Conservation (phyloP, 148 eudicot genomes). For the Talinum fruticosum region DNA sequence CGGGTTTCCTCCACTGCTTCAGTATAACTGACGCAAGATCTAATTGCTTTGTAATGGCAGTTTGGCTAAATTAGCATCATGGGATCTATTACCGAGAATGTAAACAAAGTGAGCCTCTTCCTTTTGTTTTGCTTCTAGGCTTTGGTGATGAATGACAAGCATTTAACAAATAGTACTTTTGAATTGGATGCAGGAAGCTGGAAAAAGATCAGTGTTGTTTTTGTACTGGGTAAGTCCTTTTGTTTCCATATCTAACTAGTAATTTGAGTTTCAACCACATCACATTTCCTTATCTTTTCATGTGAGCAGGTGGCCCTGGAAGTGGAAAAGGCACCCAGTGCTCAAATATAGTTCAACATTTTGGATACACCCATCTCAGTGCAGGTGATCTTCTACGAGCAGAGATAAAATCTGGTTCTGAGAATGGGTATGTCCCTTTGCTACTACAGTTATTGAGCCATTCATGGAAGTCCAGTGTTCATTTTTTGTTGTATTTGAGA, state of each 20-base stretch:
- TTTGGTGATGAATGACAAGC: neutral
- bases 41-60: neutral
- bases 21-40: neutral
- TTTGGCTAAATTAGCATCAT: neutral
- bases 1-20: neutral
- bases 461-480: neutral
- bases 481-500: neutral
- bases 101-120: neutral
- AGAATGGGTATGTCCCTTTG: constrained; percentile 31
- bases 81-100: neutral
- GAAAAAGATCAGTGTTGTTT: neutral
- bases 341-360: constrained; percentile 36
- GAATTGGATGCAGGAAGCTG: constrained; percentile 1
- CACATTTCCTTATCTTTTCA: neutral
- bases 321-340: constrained; percentile 57
- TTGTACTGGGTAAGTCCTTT: neutral
- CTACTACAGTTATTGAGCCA: neutral
- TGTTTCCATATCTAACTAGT: neutral
- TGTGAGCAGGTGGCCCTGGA: constrained; percentile 39
- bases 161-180: neutral
- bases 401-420: constrained; percentile 47
- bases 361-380: constrained; percentile 53
- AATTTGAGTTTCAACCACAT: neutral
- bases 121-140: neutral
- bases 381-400: constrained; percentile 51